Percentiles rank a stretch among this genome's conserved stretches.
These are phyloP conservation scores for Nannochloropsis gaditana DNA, from an alignment of 108 stramenopile species.

Conservation along the genomic window DNA sequence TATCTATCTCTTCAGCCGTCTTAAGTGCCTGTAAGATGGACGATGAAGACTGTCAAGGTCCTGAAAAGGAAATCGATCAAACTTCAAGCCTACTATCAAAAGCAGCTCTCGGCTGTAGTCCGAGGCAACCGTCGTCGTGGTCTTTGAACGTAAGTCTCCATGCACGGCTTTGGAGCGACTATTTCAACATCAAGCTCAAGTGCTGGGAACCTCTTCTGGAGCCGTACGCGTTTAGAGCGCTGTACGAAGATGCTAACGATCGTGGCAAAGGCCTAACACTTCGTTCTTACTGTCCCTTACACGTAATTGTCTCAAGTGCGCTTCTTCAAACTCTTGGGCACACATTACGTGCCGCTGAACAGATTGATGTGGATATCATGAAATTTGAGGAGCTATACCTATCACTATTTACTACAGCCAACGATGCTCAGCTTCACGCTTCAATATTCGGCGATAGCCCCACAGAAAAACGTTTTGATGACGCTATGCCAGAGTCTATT, in stretches of 20 bases:
- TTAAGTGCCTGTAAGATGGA: neutral
- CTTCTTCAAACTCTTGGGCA: neutral
- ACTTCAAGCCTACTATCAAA: neutral
- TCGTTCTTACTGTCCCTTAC: constrained; percentile 60
- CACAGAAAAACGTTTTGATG: neutral
- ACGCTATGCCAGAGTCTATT: neutral
- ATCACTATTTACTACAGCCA: neutral
- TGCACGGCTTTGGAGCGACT: constrained; percentile 70
- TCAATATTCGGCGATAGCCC: neutral
- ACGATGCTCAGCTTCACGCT: neutral
- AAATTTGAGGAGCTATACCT: neutral
- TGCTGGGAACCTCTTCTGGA: constrained; percentile 92
- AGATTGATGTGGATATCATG: neutral
- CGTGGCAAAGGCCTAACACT: constrained; percentile 67
- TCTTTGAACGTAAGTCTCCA: neutral
- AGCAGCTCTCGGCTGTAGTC: neutral
- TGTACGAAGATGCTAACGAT: constrained; percentile 61
- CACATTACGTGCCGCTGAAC: neutral
- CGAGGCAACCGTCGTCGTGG: neutral
- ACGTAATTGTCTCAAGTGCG: neutral
- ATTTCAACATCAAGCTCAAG: constrained; percentile 81
- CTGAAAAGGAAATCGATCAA: neutral
- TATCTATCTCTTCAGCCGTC: neutral
- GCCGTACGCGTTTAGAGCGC: constrained; percentile 57
- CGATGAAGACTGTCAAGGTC: neutral